Evolutionary conservation across 495 filamentous ascomycete genomes (phyloP).

Genomic region (Penicillium roqueforti): DNA sequence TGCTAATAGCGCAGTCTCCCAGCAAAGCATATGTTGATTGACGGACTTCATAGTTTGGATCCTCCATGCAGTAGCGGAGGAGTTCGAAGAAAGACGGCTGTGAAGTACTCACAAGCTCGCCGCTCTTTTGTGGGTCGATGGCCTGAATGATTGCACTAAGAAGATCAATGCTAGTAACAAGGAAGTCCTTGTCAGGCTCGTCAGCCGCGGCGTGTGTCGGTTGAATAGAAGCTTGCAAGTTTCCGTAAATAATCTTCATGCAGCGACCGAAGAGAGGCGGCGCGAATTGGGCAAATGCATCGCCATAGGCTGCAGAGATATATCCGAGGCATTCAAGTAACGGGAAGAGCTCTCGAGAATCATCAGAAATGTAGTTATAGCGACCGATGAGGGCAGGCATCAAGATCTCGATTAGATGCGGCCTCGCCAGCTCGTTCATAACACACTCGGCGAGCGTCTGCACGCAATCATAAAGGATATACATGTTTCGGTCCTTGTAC

Average conservation of each 20-base stretch:
- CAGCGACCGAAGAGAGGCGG: conserved; percentile 80
- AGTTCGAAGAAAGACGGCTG: conserved; percentile 86
- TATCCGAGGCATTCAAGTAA: conserved; percentile 94
- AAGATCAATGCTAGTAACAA: conserved; percentile 93
- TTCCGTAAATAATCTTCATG: conserved; percentile 84
- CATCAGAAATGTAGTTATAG: conserved; percentile 82
- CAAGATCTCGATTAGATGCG: conserved; percentile 73
- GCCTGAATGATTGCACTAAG: conserved; percentile 93
- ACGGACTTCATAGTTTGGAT: conserved; percentile 84
- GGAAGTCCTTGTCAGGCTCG: conserved; percentile 90
- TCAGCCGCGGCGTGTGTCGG: conserved; percentile 54
- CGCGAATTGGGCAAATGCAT: conserved; percentile 79
- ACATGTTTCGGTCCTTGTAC: conserved; percentile 99
- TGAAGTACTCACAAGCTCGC: conserved; percentile 67
- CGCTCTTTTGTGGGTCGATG: conserved; percentile 68
- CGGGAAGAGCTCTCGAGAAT: conserved; percentile 91
- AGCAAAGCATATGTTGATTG: conserved; percentile 95
- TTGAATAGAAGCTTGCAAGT: conserved; percentile 69
- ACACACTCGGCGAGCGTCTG: conserved; percentile 95
- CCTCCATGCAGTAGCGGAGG: conserved; percentile 87
- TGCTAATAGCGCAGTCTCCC: conserved; percentile 94
- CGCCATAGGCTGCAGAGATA: conserved; percentile 80
- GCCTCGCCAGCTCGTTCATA: conserved; percentile 68
- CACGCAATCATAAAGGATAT: conserved; percentile 97
- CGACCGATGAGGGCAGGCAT: conserved; percentile 93